Conservation (phyloP, 768 basidiomycete species). For the Pleurotus tuoliensis region DNA sequence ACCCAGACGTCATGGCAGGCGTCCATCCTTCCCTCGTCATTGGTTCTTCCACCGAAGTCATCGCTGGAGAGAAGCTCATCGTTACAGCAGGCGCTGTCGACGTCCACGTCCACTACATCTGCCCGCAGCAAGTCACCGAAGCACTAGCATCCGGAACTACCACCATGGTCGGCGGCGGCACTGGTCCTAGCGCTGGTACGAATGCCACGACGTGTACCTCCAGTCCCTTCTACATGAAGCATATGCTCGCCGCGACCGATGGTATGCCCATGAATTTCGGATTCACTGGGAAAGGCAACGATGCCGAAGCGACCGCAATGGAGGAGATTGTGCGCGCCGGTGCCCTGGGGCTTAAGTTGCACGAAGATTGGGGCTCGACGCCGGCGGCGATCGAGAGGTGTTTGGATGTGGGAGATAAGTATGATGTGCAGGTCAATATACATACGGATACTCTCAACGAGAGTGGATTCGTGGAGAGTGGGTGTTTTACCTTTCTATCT, state of each 20-base stretch:
- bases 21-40: conserved; percentile 72
- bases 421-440: conserved; percentile 95
- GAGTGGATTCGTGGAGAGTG: conserved; percentile 94
- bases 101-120: conserved; percentile 92
- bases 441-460: conserved; percentile 98
- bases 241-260: conserved; percentile 93
- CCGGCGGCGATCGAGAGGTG: conserved; percentile 77
- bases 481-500: conserved; percentile 19
- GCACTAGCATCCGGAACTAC: conserved; percentile 82
- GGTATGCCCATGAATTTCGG: conserved; percentile 87
- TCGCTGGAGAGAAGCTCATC: conserved; percentile 93
- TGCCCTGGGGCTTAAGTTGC: conserved; percentile 87
- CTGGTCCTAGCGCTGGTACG: conserved; percentile 86
- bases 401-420: conserved; percentile 80
- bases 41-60: conserved; percentile 90
- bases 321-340: conserved; percentile 83
- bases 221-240: conserved; percentile 81
- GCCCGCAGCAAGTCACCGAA: conserved; percentile 87
- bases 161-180: conserved; percentile 94
- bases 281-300: conserved; percentile 97
- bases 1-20: conserved; percentile 87
- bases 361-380: conserved; percentile 96
- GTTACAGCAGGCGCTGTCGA: conserved; percentile 93
- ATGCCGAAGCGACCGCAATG: conserved; percentile 68
- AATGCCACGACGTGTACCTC: conserved; percentile 95